phyloP scores from a whole-genome alignment of 2,329 filamentous ascomycete species.

The Helminthosporium solani region DNA sequence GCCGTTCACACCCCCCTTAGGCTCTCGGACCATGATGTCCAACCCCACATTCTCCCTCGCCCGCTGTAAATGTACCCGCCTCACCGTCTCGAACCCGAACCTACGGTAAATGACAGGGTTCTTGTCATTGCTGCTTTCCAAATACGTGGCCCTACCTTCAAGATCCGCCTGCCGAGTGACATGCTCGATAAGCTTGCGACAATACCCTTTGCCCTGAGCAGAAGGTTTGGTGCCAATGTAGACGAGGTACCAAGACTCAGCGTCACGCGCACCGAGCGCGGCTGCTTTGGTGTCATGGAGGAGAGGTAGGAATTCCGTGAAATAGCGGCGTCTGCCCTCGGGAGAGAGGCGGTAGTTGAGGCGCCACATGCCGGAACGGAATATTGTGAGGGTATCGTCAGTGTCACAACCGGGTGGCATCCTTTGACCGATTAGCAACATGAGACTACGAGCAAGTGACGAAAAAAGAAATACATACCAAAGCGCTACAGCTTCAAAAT shows the following conservation, averaged over 20 bases:
- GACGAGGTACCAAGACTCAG: constrained; percentile 76
- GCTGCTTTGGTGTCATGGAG: constrained; percentile 70
- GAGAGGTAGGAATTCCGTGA: constrained; percentile 72
- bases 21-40: constrained; percentile 82
- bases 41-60: constrained; percentile 61
- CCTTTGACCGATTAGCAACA: constrained; percentile 49
- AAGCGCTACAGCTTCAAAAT: constrained; percentile 75
- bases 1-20: constrained; percentile 36
- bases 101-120: constrained; percentile 74
- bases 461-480: constrained; percentile 60
- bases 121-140: constrained; percentile 70
- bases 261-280: constrained; percentile 66
- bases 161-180: constrained; percentile 66
- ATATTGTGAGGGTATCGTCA: constrained; percentile 69
- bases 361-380: constrained; percentile 76
- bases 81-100: constrained; percentile 69
- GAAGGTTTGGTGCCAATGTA: constrained; percentile 76
- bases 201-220: constrained; percentile 71
- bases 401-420: constrained; percentile 72
- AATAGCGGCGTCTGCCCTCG: constrained; percentile 74
- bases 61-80: constrained; percentile 63
- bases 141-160: constrained; percentile 68
- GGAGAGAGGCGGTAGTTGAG: constrained; percentile 71
- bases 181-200: constrained; percentile 67
- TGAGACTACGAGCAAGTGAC: neutral